Base-by-base conservation (phyloP, 2,329 filamentous ascomycete genomes). In the Dothiorella sarmentorum region DNA sequence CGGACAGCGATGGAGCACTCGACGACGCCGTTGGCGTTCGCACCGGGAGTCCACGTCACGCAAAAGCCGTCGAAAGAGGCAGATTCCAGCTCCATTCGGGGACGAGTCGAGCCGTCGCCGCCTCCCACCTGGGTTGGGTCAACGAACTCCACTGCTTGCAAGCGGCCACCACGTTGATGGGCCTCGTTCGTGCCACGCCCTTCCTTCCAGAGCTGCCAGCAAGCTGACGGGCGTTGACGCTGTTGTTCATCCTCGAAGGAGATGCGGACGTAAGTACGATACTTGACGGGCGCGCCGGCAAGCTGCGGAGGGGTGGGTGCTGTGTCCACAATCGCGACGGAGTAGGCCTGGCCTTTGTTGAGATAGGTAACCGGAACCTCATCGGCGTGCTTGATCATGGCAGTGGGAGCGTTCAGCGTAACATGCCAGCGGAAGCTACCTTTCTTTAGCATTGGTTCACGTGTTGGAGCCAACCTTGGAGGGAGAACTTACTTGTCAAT, bases 191-290 rank as follows among this genome's bases (percentile, higher is more conserved):
- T 91, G n/a, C 94, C 94, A 59, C 94, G 85, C 0, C 93, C 93
- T 75, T 97, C 94, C 71, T 97, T 97, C 94, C 90, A 96, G 40
- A 94, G 77, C 75, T 89, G 90, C 91, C 91, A 96, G 71, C 91
- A 95, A 11, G 87, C 82, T 17, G 85, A 85, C 1, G 91, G 92
- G 65, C 90, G 90, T 67, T 87, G 85, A 62, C 93, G 83, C 72
- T 97, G 94, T 70, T 96, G 88, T 62, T 97, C 91, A 62, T 99
- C 94, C 71, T 99, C 93, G 67, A 97, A 99, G 0, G 93, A 97
- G 45, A 99, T 87, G n/a, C 94, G 88, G 45, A 99, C 84, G 70
- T 88, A 96, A 0, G 93, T 97, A 57, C 94, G 85, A 70, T 97
- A 97, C 64, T 83, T 88, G 13, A 87, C 79, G 7, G 85, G 86